Evolutionary conservation across 257 asterid species (phyloP).

Genomic region (Rauvolfia tetraphylla): DNA sequence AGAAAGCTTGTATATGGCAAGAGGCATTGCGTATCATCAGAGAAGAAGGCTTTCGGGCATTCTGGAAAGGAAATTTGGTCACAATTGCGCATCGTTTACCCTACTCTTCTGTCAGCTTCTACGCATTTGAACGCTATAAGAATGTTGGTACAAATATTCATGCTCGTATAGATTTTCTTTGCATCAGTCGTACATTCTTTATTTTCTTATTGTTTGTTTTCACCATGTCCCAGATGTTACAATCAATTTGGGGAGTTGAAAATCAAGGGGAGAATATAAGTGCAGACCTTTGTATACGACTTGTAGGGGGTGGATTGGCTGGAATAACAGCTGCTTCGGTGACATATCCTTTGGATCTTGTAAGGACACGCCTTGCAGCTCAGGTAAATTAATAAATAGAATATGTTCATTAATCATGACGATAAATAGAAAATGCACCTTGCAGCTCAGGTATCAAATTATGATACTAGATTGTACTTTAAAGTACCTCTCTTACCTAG

Average conservation of each 20-base stretch:
- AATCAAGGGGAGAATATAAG: constrained; percentile 53
- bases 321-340: constrained; percentile 84
- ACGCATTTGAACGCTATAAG: constrained; percentile 78
- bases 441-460: neutral
- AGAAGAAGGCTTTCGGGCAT: constrained; percentile 77
- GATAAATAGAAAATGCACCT: no score
- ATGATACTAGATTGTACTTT: neutral
- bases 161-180: neutral
- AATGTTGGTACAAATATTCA: constrained; percentile 73
- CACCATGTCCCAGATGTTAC: constrained; percentile 46
- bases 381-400: constrained; percentile 41
- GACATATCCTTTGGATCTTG: constrained; percentile 83
- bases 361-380: constrained; percentile 78
- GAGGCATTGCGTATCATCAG: constrained; percentile 61
- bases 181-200: constrained; percentile 3
- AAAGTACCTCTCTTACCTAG: neutral
- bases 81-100: constrained; percentile 88
- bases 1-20: constrained; percentile 62
- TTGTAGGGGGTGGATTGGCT: constrained; percentile 83
- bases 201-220: neutral
- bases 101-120: constrained; percentile 79
- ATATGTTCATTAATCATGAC: neutral
- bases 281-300: constrained; percentile 66
- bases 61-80: constrained; percentile 91
- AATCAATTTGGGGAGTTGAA: constrained; percentile 44